Percentiles rank a stretch among this genome's conserved stretches.
Conservation (phyloP, 495 filamentous ascomycete species). For the Penicillium steckii region DNA sequence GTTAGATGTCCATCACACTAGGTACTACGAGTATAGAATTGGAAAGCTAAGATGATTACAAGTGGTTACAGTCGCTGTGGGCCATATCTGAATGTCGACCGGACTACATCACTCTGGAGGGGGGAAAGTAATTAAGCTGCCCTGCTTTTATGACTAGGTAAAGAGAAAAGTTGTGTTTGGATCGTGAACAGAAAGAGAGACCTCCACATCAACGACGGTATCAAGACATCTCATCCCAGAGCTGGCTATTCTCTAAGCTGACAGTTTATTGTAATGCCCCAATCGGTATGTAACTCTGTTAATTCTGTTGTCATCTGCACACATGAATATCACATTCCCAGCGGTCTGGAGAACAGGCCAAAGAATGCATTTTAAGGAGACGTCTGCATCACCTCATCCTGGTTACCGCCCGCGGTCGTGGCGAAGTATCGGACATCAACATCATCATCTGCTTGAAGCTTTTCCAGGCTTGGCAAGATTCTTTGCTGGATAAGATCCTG, state of each 20-base stretch:
- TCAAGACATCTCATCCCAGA: conserved; percentile 40
- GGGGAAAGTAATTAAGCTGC: conserved; percentile 4
- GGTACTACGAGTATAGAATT: too few relatives aligned
- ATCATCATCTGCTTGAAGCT: conserved; percentile 93
- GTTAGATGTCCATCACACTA: background rate
- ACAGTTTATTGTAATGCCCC: conserved; percentile 30
- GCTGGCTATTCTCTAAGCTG: conserved; percentile 41
- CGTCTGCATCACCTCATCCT: conserved; percentile 50
- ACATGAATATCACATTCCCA: conserved; percentile 1
- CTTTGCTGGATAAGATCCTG: conserved; percentile 82
- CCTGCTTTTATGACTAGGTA: conserved; percentile 24
- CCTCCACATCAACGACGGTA: conserved; percentile 48
- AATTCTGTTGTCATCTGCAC: conserved; percentile 17
- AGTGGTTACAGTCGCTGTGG: too few relatives aligned
- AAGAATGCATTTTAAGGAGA: conserved; percentile 35
- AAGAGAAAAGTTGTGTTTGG: conserved; percentile 23
- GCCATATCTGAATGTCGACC: too few relatives aligned
- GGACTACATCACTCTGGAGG: too few relatives aligned
- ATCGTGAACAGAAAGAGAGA: conserved; percentile 31
- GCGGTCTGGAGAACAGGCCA: conserved; percentile 2
- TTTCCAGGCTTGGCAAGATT: conserved; percentile 87
- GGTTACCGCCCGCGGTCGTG: conserved; percentile 58
- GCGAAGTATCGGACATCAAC: conserved; percentile 98
- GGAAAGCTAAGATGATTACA: too few relatives aligned
- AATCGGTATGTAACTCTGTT: conserved; percentile 15